These are phyloP conservation scores for Hypoxylon subgilvum DNA, from an alignment of 495 filamentous ascomycete genomes.

Conservation along the genomic window DNA sequence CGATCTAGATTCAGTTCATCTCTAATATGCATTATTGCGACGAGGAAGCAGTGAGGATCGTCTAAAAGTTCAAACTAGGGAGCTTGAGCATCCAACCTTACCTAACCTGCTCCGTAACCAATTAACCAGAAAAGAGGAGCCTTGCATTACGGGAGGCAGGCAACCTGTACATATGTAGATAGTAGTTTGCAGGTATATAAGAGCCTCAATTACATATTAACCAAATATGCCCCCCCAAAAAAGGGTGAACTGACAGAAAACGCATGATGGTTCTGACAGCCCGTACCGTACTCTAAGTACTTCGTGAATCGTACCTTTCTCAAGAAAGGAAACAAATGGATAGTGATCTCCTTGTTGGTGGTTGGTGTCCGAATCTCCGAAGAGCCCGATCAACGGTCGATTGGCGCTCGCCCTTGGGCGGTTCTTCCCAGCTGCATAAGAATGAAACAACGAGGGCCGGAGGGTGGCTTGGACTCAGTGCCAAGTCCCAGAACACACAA, in stretches of 20 bases:
- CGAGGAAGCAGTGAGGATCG: neutral
- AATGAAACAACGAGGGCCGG: constrained; percentile 26
- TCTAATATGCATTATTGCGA: too few relatives aligned
- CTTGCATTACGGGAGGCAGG: too few relatives aligned
- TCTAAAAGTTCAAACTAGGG: too few relatives aligned
- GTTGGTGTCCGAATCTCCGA: too few relatives aligned
- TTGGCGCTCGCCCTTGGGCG: constrained; percentile 1
- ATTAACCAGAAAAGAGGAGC: too few relatives aligned
- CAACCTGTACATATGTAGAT: too few relatives aligned
- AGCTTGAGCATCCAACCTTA: too few relatives aligned
- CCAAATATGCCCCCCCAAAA: too few relatives aligned
- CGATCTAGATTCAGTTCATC: constrained; percentile 28
- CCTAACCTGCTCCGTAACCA: too few relatives aligned
- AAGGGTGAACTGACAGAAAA: constrained; percentile 5
- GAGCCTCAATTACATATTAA: neutral
- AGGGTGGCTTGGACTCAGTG: constrained; percentile 15
- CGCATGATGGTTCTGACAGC: constrained; percentile 14
- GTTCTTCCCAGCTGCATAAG: constrained; percentile 28
- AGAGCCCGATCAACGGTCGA: neutral
- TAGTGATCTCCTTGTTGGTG: constrained; percentile 3
- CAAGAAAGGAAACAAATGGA: constrained; percentile 22
- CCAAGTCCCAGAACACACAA: constrained; percentile 22
- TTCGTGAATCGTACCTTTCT: constrained; percentile 35
- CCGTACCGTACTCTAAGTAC: constrained; percentile 7
- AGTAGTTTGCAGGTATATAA: neutral